Percentiles rank a stretch among this genome's conserved stretches.
Conservation (phyloP, 129 eudicot genomes). For the Glebionis coronaria region DNA sequence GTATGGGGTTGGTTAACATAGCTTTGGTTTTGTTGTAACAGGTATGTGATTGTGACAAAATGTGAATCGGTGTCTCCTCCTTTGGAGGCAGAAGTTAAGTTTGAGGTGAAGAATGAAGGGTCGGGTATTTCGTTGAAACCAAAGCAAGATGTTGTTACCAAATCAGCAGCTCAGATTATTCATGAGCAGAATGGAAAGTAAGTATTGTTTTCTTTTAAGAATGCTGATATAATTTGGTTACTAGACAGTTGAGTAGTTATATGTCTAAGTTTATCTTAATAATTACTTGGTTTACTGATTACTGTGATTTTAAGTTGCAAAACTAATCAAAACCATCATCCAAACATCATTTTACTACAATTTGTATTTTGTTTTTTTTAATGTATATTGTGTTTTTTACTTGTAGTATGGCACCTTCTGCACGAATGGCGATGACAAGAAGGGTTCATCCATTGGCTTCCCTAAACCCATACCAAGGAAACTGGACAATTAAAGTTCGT, state of each 20-base stretch:
- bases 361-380: not conserved
- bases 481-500: slow-evolving; percentile 89
- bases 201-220: too few species aligned
- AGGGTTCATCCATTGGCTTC: slow-evolving; percentile 89
- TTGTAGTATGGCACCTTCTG: slow-evolving; percentile 79
- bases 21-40: slow-evolving; percentile 27
- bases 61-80: slow-evolving; percentile 84
- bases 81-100: slow-evolving; percentile 60
- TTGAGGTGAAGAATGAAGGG: slow-evolving; percentile 42
- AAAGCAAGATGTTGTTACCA: slow-evolving; percentile 59
- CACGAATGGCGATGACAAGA: slow-evolving; percentile 76
- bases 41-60: slow-evolving; percentile 74
- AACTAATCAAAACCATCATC: too few species aligned
- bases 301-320: too few species aligned
- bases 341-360: too few species aligned
- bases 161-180: slow-evolving; percentile 94
- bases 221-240: too few species aligned
- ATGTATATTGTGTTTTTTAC: not conserved
- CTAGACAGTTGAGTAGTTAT: too few species aligned
- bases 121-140: slow-evolving; percentile 36
- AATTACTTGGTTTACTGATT: not conserved
- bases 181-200: slow-evolving; percentile 83
- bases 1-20: not conserved
- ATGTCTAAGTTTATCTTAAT: too few species aligned
- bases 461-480: slow-evolving; percentile 90